phyloP scores from a whole-genome alignment of 768 basidiomycete species.

The Suillus hirtellus region DNA sequence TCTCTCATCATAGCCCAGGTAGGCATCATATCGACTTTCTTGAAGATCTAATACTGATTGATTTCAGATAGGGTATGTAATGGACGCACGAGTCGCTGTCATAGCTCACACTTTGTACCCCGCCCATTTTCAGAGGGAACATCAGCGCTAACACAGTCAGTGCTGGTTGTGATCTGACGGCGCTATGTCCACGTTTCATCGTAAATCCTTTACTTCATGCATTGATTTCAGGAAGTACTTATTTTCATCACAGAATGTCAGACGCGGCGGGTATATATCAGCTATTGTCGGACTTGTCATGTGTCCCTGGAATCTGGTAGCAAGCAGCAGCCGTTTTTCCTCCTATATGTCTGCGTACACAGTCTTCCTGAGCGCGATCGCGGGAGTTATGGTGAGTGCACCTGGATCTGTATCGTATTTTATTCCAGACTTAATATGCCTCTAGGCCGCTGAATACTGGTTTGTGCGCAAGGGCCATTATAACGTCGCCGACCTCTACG shows the following conservation, averaged over 20 bases:
- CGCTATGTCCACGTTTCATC: conserved; percentile 70
- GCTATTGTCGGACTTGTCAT: conserved; percentile 72
- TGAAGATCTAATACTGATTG: not conserved
- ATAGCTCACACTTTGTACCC: conserved; percentile 14
- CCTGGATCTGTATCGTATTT: too few species aligned
- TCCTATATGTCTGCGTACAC: conserved; percentile 78
- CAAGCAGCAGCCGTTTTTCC: conserved; percentile 68
- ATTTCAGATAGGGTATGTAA: conserved; percentile 10
- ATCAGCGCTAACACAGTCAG: conserved; percentile 76
- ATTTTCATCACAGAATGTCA: conserved; percentile 54
- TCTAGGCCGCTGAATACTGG: conserved; percentile 72
- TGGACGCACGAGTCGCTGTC: conserved; percentile 14
- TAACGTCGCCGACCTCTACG: conserved; percentile 66
- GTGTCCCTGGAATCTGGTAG: conserved; percentile 70
- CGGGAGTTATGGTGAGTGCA: conserved; percentile 62
- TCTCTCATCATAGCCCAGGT: conserved; percentile 75
- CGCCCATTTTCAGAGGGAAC: conserved; percentile 42
- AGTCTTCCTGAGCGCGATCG: conserved; percentile 75
- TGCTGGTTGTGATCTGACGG: conserved; percentile 76
- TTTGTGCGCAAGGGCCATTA: conserved; percentile 64
- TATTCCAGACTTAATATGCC: not conserved
- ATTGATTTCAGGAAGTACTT: not conserved
- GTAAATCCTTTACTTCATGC: conserved; percentile 31
- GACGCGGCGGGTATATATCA: conserved; percentile 74
- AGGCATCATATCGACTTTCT: conserved; percentile 4